Evolutionary conservation across 306 rosid species (phyloP), one percentile per base, ranked within the genome.

Genomic region (Arachis hypogaea): DNA sequence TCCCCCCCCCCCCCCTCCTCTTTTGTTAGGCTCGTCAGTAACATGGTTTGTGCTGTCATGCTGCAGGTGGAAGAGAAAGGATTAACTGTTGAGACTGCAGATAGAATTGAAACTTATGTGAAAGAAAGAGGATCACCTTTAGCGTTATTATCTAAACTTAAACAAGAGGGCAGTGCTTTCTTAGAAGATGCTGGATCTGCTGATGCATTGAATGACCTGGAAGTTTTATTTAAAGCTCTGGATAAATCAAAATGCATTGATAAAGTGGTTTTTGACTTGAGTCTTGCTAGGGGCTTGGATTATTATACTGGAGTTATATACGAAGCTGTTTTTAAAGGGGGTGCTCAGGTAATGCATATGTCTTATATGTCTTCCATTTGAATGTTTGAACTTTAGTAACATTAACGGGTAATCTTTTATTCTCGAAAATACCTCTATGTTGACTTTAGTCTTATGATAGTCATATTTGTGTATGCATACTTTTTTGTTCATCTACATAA

Each of bases 261-360:
- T 44, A 88, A 73, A 75, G 96, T 94, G 69, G 88, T 89, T 72
- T 92, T 94, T 87, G 97, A 94, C 93, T 81, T 94, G 81, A 94
- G 99, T 74, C 99, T 92, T 71, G 97, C 99, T 63, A 85, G 99
- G 76, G 99, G 99, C 68, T 95, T 94, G 43, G 97, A 94, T 86
- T 94, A 94, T 79, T 94, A 94, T 72, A 94, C 96, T 7, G 99
- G 99, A 55, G 93, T 94, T 47, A 88, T 94, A 81, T 94, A 66
- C 76, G 98, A 94, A 90, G 98, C 97, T 73, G 91, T 83, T 74
- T 88, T 94, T 69, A 91, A 85, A 82, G 98, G 97, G 0, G 96
- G 93, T 54, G 14, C 89, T 5, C 96, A 89, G 96, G 97, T 94
- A 86, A 82, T 77, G 66, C 46, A 73, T 14, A 12, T 36, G 44